Evolutionary conservation across 2,329 filamentous ascomycete species (phyloP), one percentile per base, ranked within the genome.

Genomic region (Fusarium anthophilum): DNA sequence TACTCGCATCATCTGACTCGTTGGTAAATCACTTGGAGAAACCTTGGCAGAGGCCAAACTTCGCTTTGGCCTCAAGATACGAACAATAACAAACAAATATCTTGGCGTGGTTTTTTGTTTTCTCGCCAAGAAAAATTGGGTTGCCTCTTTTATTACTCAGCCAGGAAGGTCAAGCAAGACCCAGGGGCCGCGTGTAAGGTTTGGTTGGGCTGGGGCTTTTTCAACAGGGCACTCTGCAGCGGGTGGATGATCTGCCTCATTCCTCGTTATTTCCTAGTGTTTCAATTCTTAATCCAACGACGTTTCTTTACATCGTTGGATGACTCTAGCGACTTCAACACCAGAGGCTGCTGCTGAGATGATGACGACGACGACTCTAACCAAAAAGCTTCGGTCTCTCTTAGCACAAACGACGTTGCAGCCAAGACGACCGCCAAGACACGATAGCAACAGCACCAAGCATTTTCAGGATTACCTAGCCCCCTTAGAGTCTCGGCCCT

Each of bases 401-500:
- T 63, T 67, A 14, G 39, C 47, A 65, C 45, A 37, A 28, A 45
- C 58, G 18, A 55, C 51, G 65, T 69, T 66, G 37, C 72, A 69
- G 72, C 59, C 72, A 74, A 74, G 72, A 59, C 41, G 41, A 62
- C 38, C 32, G 72, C 60, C 69, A 72, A 74, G 72, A 50, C 68
- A 22, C 63, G 14, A 73, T 66, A 73, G 38, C 59, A 66, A 4
- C 30, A 48, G 43, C 26, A 60, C 66, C 70, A 71, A 72, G 66
- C 63, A 55, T 37, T 43, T 48, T 59, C 43, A 50, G 32, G 35
- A 67, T 53, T 43, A 39, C 44, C 45, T 47, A 50, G 48, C 13
- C 43, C 37, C 51, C 24, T 30, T 35, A 55, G 30, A 71, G 55
- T 43, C 63, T 74, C 72, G 72, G 72, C 63, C 58, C 51, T 60